A percentile compares a stretch with the other conserved stretches of the same genome.
Conservation (phyloP, 371 early-diverging fungal species). For the Funneliformis caledonium region DNA sequence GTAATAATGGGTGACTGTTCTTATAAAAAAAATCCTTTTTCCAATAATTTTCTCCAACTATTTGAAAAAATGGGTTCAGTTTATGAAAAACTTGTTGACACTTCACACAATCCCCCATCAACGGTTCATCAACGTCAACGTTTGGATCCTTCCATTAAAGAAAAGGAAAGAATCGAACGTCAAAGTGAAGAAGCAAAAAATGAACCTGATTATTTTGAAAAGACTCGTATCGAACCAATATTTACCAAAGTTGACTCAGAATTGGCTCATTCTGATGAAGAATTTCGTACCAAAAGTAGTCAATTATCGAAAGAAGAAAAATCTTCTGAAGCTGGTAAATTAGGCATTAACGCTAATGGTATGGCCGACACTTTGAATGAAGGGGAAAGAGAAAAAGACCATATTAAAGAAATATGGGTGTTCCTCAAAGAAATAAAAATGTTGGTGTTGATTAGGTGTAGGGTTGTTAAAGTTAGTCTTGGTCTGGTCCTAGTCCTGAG, state of each 20-base stretch:
- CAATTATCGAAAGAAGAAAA: neutral
- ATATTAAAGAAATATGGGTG: neutral
- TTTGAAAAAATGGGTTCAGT: neutral
- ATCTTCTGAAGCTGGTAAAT: neutral
- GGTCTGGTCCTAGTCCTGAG: too few relatives aligned
- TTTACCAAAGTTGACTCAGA: neutral
- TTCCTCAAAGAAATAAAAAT: neutral
- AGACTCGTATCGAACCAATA: neutral
- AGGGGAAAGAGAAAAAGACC: neutral
- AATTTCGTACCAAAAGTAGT: neutral
- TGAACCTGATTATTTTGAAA: neutral
- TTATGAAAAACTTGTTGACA: neutral
- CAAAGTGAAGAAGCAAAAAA: neutral
- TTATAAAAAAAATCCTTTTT: too few relatives aligned
- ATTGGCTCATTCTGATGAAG: neutral
- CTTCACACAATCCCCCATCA: conserved; percentile 6
- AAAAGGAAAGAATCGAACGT: neutral
- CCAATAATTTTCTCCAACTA: too few relatives aligned
- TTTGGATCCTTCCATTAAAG: neutral
- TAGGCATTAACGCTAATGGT: neutral
- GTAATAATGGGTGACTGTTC: too few relatives aligned
- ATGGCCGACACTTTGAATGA: neutral
- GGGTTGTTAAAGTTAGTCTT: too few relatives aligned
- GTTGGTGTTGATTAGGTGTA: neutral
- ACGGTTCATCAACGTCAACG: neutral